These are phyloP conservation scores for Beauveria sp. DNA, from an alignment of 2,329 filamentous ascomycete genomes.

Conservation along the genomic window DNA sequence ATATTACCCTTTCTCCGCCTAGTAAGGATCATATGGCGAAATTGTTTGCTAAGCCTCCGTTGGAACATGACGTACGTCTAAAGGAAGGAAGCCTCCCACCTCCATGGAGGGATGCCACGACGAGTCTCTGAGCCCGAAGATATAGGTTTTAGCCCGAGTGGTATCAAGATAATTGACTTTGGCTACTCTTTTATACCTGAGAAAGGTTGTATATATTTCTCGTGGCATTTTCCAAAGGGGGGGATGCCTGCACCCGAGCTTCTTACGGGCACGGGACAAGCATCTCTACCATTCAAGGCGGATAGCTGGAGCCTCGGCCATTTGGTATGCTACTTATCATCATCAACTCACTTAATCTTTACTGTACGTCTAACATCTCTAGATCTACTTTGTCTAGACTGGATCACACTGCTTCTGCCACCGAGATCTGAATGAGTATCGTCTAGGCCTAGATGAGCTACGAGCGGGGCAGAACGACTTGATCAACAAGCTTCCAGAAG, in stretches of 20 bases:
- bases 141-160: not conserved
- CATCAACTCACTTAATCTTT: no score
- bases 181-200: not conserved
- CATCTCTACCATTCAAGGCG: not conserved
- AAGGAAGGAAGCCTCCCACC: not conserved
- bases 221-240: not conserved
- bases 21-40: not conserved
- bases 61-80: not conserved
- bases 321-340: not conserved
- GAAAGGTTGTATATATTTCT: not conserved
- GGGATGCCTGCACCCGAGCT: not conserved
- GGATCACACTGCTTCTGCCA: no score
- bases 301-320: not conserved
- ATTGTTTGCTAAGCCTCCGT: not conserved
- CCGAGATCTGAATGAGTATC: no score
- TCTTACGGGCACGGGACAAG: not conserved
- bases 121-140: not conserved
- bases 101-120: not conserved
- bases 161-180: not conserved
- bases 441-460: no score
- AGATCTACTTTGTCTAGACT: no score
- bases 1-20: not conserved
- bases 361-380: no score
- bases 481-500: no score
- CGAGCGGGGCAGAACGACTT: no score